A percentile compares a stretch with the other conserved stretches of the same genome.
These are phyloP conservation scores for Hypericum androsaemum DNA, from an alignment of 345 rosid species.

Conservation along the genomic window DNA sequence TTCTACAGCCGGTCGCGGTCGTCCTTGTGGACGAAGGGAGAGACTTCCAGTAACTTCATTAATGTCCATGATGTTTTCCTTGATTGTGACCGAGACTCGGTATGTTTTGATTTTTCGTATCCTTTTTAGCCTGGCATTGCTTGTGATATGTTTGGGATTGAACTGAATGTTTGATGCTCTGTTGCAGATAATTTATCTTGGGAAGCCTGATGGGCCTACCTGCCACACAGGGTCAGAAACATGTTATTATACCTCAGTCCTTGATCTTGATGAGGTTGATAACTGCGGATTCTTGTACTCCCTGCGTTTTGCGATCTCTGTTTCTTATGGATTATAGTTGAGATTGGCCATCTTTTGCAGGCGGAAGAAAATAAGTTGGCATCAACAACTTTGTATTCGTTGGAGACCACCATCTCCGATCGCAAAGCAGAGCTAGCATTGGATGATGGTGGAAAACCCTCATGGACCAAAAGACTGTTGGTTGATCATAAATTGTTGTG, in stretches of 20 bases:
- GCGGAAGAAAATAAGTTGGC: constrained; percentile 42
- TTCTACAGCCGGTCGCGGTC: constrained; percentile 85
- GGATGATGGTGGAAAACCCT: constrained; percentile 53
- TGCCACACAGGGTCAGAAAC: constrained; percentile 94
- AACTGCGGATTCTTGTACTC: neutral
- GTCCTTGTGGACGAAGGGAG: constrained; percentile 84
- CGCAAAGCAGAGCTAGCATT: constrained; percentile 50
- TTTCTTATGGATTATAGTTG: neutral
- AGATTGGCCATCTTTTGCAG: constrained; percentile 25
- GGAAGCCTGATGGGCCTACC: constrained; percentile 86
- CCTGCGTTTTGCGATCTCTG: neutral
- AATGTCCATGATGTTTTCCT: constrained; percentile 58
- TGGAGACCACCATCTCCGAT: constrained; percentile 60
- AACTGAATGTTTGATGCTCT: constrained; percentile 7
- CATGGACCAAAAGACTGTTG: constrained; percentile 62
- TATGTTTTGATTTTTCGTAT: constrained; percentile 26
- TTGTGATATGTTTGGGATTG: neutral
- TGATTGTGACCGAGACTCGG: constrained; percentile 83
- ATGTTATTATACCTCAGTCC: constrained; percentile 59
- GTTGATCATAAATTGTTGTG: constrained; percentile 43
- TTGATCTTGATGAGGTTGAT: constrained; percentile 42
- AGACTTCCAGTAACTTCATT: constrained; percentile 79
- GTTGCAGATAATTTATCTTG: constrained; percentile 76
- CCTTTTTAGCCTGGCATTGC: neutral
- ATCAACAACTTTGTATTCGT: constrained; percentile 46